Percentiles rank a stretch among this genome's conserved stretches.
Evolutionary conservation across 192 early-diverging fungal species (phyloP).

Genomic region (Jimgerdemannia flammicorona): DNA sequence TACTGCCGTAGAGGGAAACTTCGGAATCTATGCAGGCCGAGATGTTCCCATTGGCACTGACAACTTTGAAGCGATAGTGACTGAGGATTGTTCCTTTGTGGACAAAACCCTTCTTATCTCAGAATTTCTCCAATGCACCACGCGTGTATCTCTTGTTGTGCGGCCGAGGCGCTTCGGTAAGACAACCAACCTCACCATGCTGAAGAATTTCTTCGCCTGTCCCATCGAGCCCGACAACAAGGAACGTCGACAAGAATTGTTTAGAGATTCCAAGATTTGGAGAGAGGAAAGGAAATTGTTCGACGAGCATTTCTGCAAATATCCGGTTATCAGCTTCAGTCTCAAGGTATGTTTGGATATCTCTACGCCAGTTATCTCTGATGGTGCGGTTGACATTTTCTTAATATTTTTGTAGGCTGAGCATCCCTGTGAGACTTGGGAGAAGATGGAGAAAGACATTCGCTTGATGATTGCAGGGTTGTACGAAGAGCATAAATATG

Average conservation of each 20-base stretch:
- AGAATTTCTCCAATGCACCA: slow-evolving; percentile 8
- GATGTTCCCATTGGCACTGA: neutral
- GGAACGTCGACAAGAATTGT: slow-evolving; percentile 6
- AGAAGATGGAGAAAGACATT: neutral
- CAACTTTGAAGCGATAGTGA: slow-evolving; percentile 5
- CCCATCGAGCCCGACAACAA: slow-evolving; percentile 7
- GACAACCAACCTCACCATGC: slow-evolving; percentile 17
- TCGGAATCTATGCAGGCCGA: slow-evolving; percentile 6
- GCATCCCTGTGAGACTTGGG: slow-evolving; percentile 7
- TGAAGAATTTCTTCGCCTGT: slow-evolving; percentile 9
- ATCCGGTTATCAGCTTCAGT: slow-evolving; percentile 8
- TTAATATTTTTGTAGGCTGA: neutral
- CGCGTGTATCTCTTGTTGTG: slow-evolving; percentile 8
- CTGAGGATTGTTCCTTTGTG: neutral
- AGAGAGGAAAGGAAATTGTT: neutral
- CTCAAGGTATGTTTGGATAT: slow-evolving; percentile 13
- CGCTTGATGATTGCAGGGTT: too few relatives aligned
- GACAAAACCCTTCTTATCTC: slow-evolving; percentile 11
- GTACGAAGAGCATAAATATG: too few relatives aligned
- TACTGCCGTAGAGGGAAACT: neutral
- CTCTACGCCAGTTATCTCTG: too few relatives aligned
- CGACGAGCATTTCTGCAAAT: slow-evolving; percentile 9
- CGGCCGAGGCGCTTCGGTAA: slow-evolving; percentile 5
- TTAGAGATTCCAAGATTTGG: slow-evolving; percentile 9
- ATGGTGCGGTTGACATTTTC: neutral